Conservation (phyloP, 177 flowering plant species). For the Vitis hybrid region DNA sequence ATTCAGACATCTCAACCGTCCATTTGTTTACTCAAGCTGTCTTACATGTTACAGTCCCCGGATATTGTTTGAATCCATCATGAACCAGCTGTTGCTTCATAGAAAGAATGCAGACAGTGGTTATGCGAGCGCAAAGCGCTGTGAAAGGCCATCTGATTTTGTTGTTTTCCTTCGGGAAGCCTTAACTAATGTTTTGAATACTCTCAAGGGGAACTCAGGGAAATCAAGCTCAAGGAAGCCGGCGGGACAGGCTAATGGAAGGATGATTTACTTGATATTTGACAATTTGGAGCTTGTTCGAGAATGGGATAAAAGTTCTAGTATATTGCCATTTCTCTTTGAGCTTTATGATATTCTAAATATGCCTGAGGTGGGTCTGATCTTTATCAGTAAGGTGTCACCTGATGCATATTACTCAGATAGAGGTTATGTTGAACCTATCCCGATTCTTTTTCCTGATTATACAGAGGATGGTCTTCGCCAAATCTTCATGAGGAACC, state of each 20-base stretch:
- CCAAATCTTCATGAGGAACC: conserved; percentile 69
- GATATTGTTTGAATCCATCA: conserved; percentile 71
- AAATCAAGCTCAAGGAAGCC: conserved; percentile 33
- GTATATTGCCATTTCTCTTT: conserved; percentile 58
- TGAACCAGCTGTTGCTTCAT: conserved; percentile 77
- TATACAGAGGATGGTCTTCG: conserved; percentile 73
- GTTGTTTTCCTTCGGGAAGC: conserved; percentile 66
- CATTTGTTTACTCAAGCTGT: conserved; percentile 83
- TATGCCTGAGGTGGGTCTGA: conserved; percentile 80
- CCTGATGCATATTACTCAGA: conserved; percentile 68
- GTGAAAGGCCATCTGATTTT: conserved; percentile 89
- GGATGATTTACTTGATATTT: conserved; percentile 80
- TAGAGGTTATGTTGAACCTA: conserved; percentile 62
- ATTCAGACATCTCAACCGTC: conserved; percentile 72
- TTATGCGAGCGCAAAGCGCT: conserved; percentile 70
- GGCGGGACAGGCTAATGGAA: conserved; percentile 37
- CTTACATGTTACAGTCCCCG: conserved; percentile 72
- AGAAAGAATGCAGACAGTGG: conserved; percentile 50
- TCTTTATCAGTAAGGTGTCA: conserved; percentile 69
- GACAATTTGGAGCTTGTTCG: conserved; percentile 76
- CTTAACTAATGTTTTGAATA: conserved; percentile 37
- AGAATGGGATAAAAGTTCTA: conserved; percentile 80
- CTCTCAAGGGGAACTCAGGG: conserved; percentile 36
- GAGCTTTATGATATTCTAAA: conserved; percentile 62
- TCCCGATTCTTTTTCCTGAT: conserved; percentile 70